Evolutionary conservation across 768 basidiomycete species (phyloP), one percentile per base, ranked within the genome.

Genomic region (Naganishia friedmannii): DNA sequence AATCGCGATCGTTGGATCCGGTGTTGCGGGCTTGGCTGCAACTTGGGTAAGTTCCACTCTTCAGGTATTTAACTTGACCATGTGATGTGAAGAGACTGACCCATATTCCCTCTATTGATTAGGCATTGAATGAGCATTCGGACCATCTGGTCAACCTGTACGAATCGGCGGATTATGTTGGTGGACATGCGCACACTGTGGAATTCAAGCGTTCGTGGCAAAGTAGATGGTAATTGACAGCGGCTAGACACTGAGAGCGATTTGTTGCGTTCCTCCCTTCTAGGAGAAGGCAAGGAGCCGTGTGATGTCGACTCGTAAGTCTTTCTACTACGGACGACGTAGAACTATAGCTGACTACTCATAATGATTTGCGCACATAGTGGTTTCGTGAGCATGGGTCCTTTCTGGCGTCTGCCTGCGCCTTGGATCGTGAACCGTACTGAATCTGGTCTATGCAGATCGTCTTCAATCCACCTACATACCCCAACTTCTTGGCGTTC

Each of bases 151-250:
- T 90, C 13, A 88, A 91, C 72, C 81, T 91, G 7, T 91, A 86
- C 74, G 89, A 92, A 77, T 84, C 88, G 3, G 88, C 88, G 60
- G 78, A 79, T 56, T 85, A 88, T 54, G 85, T 87, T 0, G 90
- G 90, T 15, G 90, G 90, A 8, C 90, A 91, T 75, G 89, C 90
- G 8, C 87, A 92, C 76, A 91, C 90, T 0, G 87, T 90, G 10
- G 77, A 77, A 51, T 90, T 86, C 55, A 71, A 70, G 39, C 73
- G 79, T 80, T 65, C 75, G 77, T 70, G 9, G 8, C 10, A 13
- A 48, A 15, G 9, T 31, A 8, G 17, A 10, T 29, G 54, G 29
- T 15, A 55, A 21, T 4, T 4, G 29, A 31, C 13, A 32, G n/a
- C n/a, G 19, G 19, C 29, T 55, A 26, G 54, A 19, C 29, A 32